These are phyloP conservation scores for Calocera cornea DNA, from an alignment of 768 basidiomycete genomes.

Conservation along the genomic window DNA sequence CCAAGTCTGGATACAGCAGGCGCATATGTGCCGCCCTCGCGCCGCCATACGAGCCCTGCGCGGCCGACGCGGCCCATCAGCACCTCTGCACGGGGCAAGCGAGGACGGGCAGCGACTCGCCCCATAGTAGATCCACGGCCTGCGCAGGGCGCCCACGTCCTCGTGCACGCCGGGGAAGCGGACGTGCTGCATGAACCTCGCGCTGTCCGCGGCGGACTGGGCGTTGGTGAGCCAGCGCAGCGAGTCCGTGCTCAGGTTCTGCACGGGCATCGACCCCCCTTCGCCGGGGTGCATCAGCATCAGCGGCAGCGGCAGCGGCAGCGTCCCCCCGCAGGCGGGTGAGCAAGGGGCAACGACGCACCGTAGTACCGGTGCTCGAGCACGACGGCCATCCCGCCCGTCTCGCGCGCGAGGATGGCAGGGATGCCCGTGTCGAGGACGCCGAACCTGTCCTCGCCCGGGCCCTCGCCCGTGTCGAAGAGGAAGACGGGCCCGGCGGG, in stretches of 20 bases:
- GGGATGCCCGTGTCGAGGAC: constrained; percentile 73
- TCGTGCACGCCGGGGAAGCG: constrained; percentile 55
- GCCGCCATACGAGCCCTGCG: constrained; percentile 77
- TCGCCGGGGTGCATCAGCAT: not conserved
- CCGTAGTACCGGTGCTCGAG: constrained; percentile 90
- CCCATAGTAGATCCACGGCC: constrained; percentile 90
- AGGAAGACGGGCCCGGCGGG: constrained; percentile 71
- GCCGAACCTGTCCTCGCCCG: constrained; percentile 40
- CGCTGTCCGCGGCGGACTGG: constrained; percentile 82
- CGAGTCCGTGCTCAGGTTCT: constrained; percentile 67
- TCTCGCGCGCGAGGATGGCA: constrained; percentile 70
- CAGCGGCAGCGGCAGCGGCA: not conserved
- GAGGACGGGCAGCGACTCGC: no score
- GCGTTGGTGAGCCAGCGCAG: constrained; percentile 81
- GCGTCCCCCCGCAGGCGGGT: constrained; percentile 7
- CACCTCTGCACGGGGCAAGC: no score
- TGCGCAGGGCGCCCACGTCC: constrained; percentile 53
- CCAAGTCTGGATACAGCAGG: constrained; percentile 73
- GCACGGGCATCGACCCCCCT: constrained; percentile 65
- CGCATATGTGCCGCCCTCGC: constrained; percentile 88
- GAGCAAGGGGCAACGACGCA: constrained; percentile 15
- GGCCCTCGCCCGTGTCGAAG: constrained; percentile 87
- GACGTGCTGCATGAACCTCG: constrained; percentile 76
- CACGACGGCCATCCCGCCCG: constrained; percentile 79
- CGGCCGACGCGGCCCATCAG: not conserved